phyloP scores from a whole-genome alignment of 2,329 filamentous ascomycete species.

The Arthroderma uncinatum region DNA sequence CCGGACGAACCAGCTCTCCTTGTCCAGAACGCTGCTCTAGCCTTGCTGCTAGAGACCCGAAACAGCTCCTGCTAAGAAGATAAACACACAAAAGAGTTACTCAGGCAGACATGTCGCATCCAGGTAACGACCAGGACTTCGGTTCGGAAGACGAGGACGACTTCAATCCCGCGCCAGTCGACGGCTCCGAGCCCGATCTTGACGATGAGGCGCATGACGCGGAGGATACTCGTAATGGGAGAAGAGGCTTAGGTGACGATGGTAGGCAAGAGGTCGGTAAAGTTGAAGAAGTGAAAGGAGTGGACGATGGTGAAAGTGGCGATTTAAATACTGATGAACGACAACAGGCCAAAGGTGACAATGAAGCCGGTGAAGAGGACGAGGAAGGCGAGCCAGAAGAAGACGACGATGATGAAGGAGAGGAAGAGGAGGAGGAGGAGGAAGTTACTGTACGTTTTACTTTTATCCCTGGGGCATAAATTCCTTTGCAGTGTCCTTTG shows the following conservation, averaged over 20 bases:
- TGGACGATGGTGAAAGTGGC: constrained; percentile 37
- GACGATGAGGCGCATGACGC: constrained; percentile 41
- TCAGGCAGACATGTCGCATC: constrained; percentile 22
- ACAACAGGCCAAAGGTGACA: constrained; percentile 17
- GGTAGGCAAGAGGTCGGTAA: constrained; percentile 36
- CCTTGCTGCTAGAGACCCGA: background rate
- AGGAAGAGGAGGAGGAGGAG: constrained; percentile 49
- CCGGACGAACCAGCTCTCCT: background rate
- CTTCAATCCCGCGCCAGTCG: constrained; percentile 72
- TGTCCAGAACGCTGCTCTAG: background rate
- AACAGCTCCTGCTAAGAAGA: background rate
- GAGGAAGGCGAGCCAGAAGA: constrained; percentile 44
- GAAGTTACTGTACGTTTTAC: constrained; percentile 40
- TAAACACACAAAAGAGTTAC: background rate
- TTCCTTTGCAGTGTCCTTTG: background rate
- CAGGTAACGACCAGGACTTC: constrained; percentile 38
- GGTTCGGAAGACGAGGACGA: constrained; percentile 61
- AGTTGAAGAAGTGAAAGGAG: constrained; percentile 37
- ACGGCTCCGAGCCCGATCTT: constrained; percentile 61
- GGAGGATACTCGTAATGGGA: constrained; percentile 20
- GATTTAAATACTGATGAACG: constrained; percentile 50
- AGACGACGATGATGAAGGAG: constrained; percentile 33
- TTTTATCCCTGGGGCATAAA: background rate
- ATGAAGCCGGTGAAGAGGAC: constrained; percentile 31
- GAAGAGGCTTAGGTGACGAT: constrained; percentile 12